Base-by-base conservation (phyloP, 108 stramenopile species). In the Fistulifera pelliculosa region DNA sequence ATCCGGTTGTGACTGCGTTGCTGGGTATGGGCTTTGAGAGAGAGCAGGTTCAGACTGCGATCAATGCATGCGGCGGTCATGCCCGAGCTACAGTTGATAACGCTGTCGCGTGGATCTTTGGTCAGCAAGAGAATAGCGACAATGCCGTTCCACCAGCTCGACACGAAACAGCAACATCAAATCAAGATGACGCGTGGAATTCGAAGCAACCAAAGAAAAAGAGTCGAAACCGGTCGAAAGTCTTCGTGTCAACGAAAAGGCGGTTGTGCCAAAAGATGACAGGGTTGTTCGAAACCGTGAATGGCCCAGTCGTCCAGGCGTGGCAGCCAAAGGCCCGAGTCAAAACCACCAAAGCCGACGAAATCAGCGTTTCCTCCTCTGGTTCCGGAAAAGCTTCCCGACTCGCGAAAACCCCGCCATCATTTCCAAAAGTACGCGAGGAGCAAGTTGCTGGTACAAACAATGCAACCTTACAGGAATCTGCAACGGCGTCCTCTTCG, bases 21-120 rank as follows among this genome's bases (percentile, higher is more conserved):
- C 44, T 87, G 18, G 81, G 81, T 0, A 91, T 91, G 85, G 90
- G 90, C 22, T 91, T 91, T 56, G 45, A 73, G 14, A 62, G 66
- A 26, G 79, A 76, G 11, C 85, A 85, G 59, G 76, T 87, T 21
- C 54, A 54, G 17, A 62, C 68, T 26, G 85, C 83, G 15, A 79
- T 79, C 8, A 66, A 74, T 39, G 85, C 83, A 10, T 84, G 79
- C 47, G 90, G 90, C 23, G 90, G 90, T 18, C 76, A 70, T 27
- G 69, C 71, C 47, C 69, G 72, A 27, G 81, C 85, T 13, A 83
- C 81, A 0, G 81, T 83, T 2, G 90, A 91, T 58, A 83, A 87
- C 47, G 63, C 87, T 62, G 83, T 91, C 17, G 71, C 79, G 51
- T 85, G 83, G 83, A 91, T 91, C 54, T 67, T 91, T 11, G 76